Conservation (phyloP, 2,329 filamentous ascomycete species). For the Keithomyces neogunnii region DNA sequence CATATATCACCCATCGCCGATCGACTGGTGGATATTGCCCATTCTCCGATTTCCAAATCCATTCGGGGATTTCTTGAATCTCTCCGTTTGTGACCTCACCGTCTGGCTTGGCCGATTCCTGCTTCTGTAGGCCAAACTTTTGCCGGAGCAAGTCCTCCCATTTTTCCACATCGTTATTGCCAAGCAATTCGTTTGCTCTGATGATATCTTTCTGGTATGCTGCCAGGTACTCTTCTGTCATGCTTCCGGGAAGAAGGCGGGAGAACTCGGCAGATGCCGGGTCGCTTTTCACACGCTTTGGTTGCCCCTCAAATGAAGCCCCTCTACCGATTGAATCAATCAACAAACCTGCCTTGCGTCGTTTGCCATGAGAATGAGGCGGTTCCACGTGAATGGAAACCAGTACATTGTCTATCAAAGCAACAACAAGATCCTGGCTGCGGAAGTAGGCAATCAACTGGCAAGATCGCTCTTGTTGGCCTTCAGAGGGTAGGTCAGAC, state of each 20-base stretch:
- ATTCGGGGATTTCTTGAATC: slow-evolving; percentile 30
- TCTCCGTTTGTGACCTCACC: slow-evolving; percentile 12
- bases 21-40: slow-evolving; percentile 47
- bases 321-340: slow-evolving; percentile 69
- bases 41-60: slow-evolving; percentile 39
- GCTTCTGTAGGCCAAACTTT: slow-evolving; percentile 38
- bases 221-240: slow-evolving; percentile 40
- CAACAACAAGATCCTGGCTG: slow-evolving; percentile 58
- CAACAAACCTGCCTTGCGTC: slow-evolving; percentile 53
- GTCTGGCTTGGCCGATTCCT: slow-evolving; percentile 11
- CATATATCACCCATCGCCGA: slow-evolving; percentile 56
- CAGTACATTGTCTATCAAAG: slow-evolving; percentile 53
- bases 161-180: slow-evolving; percentile 32
- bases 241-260: slow-evolving; percentile 36
- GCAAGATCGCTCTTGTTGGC: slow-evolving; percentile 26
- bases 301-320: slow-evolving; percentile 27
- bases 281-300: slow-evolving; percentile 24
- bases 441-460: slow-evolving; percentile 54
- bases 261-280: slow-evolving; percentile 24
- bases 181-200: slow-evolving; percentile 39
- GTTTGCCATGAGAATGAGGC: slow-evolving; percentile 45
- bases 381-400: slow-evolving; percentile 62
- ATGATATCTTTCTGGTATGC: slow-evolving; percentile 35
- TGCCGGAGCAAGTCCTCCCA: slow-evolving; percentile 43
- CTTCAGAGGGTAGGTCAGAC: slow-evolving; percentile 29